phyloP scores from a whole-genome alignment of 352 stramenopile species.

The Globisporangium cylindrosporum region DNA sequence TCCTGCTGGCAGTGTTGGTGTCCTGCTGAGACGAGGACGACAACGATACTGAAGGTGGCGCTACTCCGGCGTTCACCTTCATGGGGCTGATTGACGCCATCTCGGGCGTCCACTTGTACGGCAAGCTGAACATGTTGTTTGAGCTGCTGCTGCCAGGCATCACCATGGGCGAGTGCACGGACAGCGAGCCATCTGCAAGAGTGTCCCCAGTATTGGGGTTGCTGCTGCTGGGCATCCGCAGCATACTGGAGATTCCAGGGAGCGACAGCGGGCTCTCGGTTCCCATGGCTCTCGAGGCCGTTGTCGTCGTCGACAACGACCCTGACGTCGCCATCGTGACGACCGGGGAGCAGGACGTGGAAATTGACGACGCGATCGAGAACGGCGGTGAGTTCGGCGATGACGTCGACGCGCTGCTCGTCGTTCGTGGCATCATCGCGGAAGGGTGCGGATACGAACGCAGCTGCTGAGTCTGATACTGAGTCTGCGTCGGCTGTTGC shows the following conservation, averaged over 20 bases:
- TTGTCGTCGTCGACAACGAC: not conserved
- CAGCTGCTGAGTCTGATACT: too few relatives aligned
- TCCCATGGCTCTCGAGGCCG: not conserved
- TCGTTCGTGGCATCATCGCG: too few relatives aligned
- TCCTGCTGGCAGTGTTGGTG: too few relatives aligned
- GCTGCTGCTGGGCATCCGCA: not conserved
- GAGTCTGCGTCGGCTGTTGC: too few relatives aligned
- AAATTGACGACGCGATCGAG: not conserved
- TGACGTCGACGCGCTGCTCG: not conserved
- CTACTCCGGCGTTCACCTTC: not conserved
- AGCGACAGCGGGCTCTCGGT: constrained; percentile 11
- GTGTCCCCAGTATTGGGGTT: not conserved
- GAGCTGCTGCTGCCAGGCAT: not conserved
- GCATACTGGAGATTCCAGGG: constrained; percentile 4
- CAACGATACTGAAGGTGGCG: too few relatives aligned
- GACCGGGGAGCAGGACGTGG: not conserved
- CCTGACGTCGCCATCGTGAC: not conserved
- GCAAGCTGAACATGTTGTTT: not conserved
- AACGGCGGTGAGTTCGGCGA: not conserved
- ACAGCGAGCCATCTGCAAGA: not conserved
- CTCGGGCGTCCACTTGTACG: constrained; percentile 10
- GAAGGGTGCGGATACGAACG: too few relatives aligned
- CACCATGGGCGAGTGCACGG: constrained; percentile 7
- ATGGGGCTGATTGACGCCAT: constrained; percentile 10
- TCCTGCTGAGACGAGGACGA: too few relatives aligned